A percentile compares a stretch with the other conserved stretches of the same genome.
Evolutionary conservation across 768 basidiomycete genomes (phyloP).

Genomic region (Lanmaoa pseudosensibilis): DNA sequence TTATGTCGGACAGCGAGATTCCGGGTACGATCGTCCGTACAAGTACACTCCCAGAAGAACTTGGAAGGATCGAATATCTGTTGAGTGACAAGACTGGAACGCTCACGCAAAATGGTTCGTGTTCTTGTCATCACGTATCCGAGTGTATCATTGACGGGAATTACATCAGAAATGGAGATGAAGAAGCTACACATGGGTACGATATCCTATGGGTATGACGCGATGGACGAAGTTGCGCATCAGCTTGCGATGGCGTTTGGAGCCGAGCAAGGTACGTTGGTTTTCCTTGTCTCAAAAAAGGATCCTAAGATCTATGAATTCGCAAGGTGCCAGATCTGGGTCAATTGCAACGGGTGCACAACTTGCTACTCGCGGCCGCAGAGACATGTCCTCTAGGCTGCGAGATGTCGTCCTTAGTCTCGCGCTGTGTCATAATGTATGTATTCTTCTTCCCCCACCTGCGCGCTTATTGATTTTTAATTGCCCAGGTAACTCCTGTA

Average conservation of each 20-base stretch:
- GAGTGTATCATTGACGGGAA: background rate
- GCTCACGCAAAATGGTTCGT: constrained; percentile 90
- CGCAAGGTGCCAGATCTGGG: constrained; percentile 47
- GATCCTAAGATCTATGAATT: constrained; percentile 7
- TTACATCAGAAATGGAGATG: constrained; percentile 91
- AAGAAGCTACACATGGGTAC: constrained; percentile 99
- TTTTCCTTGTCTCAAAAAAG: background rate
- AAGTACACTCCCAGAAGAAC: constrained; percentile 95
- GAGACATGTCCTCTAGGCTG: constrained; percentile 94
- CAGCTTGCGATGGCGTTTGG: constrained; percentile 88
- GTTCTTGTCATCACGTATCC: background rate
- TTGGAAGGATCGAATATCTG: constrained; percentile 93
- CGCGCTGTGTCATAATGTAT: constrained; percentile 93
- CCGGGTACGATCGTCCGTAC: constrained; percentile 95
- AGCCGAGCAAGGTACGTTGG: constrained; percentile 50
- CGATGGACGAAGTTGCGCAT: constrained; percentile 98
- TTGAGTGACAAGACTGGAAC: constrained; percentile 99
- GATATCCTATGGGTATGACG: constrained; percentile 92
- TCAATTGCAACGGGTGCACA: constrained; percentile 75
- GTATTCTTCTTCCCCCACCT: constrained; percentile 21
- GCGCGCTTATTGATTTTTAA: background rate
- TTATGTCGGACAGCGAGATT: constrained; percentile 91
- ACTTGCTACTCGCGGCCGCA: constrained; percentile 79
- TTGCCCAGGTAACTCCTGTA: constrained; percentile 90
- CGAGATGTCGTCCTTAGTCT: constrained; percentile 91